These are phyloP conservation scores for Lasiodiplodia citricola DNA, from an alignment of 2,329 filamentous ascomycete genomes.

Conservation along the genomic window DNA sequence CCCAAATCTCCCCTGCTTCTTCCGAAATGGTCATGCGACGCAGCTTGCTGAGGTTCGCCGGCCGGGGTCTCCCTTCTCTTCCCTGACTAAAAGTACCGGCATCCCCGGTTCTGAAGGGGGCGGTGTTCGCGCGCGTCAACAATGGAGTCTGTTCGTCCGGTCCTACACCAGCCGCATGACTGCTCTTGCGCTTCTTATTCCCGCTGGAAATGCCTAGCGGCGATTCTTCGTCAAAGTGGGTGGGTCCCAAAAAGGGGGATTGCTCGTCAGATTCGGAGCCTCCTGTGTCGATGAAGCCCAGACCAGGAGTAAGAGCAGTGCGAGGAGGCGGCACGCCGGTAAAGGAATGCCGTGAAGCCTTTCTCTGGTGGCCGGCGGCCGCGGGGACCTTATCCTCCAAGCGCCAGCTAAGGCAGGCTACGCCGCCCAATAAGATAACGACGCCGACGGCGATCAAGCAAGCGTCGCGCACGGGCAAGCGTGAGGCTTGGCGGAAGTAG, in stretches of 20 bases:
- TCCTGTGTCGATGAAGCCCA: conserved; percentile 70
- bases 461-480: conserved; percentile 76
- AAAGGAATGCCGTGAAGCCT: conserved; percentile 40
- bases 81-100: conserved; percentile 3
- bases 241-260: conserved; percentile 27
- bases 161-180: conserved; percentile 31
- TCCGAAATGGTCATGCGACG: conserved; percentile 60
- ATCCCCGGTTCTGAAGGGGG: conserved; percentile 30
- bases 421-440: conserved; percentile 81
- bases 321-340: conserved; percentile 52
- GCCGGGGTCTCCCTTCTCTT: conserved; percentile 2
- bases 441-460: conserved; percentile 86
- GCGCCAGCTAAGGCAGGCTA: conserved; percentile 91
- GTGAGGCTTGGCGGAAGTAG: conserved; percentile 89
- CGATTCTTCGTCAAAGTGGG: conserved; percentile 25
- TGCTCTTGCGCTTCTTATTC: conserved; percentile 21
- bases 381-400: conserved; percentile 73
- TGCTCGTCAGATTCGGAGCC: conserved; percentile 30
- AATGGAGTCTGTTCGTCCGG: conserved; percentile 43
- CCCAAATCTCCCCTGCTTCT: conserved; percentile 84
- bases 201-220: conserved; percentile 21
- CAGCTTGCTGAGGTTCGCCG: conserved; percentile 29
- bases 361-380: conserved; percentile 33
- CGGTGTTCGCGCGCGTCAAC: conserved; percentile 40
- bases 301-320: conserved; percentile 78